Conservation (phyloP, 108 stramenopile genomes). For the Heterococcus sp. region DNA sequence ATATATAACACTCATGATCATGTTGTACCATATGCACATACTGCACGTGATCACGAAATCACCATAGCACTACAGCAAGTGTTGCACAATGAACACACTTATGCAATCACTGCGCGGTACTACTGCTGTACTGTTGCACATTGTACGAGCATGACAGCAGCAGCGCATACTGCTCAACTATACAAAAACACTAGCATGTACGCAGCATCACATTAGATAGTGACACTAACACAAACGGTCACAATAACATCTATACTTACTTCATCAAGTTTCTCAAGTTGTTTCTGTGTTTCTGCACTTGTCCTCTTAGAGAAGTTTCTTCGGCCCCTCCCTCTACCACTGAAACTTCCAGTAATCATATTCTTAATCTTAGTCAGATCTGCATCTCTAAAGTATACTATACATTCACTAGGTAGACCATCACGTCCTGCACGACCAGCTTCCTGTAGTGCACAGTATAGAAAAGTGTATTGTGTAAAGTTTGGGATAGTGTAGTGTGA, state of each 20-base stretch:
- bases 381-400: conserved; percentile 53
- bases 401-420: conserved; percentile 67
- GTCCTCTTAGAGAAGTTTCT: neutral
- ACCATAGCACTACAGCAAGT: neutral
- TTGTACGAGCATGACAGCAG: neutral
- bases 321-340: neutral
- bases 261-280: neutral
- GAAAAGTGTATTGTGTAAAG: no score
- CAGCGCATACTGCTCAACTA: neutral
- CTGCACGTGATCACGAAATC: neutral
- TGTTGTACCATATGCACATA: no score
- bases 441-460: no score
- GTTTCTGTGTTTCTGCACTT: neutral
- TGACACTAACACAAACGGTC: neutral
- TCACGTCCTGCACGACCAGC: conserved; percentile 95
- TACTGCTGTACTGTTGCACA: neutral
- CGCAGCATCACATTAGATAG: neutral
- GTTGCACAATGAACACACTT: no score
- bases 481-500: no score
- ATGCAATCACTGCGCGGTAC: no score
- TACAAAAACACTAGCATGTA: neutral
- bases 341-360: neutral
- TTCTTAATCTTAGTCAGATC: neutral
- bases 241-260: neutral
- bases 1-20: no score